phyloP scores from a whole-genome alignment of 441 rosid genomes.

The Erodium trifolium region DNA sequence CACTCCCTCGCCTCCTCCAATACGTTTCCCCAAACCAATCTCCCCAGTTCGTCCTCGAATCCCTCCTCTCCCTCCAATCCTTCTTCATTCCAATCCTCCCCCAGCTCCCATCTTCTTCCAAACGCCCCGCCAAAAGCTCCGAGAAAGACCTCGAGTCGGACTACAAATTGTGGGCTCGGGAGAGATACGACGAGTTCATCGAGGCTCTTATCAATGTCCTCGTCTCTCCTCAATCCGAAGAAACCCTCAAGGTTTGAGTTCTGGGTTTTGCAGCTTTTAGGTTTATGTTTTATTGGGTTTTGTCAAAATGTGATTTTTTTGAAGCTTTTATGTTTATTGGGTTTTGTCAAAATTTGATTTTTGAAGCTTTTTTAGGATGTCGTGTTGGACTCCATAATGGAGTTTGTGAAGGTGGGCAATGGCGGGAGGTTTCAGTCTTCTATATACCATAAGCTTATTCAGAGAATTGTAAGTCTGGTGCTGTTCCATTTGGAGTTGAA shows the following conservation, averaged over 20 bases:
- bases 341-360: background rate
- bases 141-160: conserved; percentile 43
- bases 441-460: conserved; percentile 56
- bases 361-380: conserved; percentile 41
- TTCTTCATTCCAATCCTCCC: conserved; percentile 76
- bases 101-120: conserved; percentile 44
- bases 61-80: conserved; percentile 82
- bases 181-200: conserved; percentile 67
- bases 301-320: background rate
- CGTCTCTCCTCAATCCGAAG: conserved; percentile 41
- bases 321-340: background rate
- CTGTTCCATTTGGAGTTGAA: background rate
- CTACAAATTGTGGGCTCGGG: conserved; percentile 69
- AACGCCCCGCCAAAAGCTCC: conserved; percentile 17
- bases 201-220: conserved; percentile 41
- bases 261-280: background rate
- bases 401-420: conserved; percentile 67
- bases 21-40: conserved; percentile 46
- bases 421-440: conserved; percentile 64
- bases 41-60: conserved; percentile 57
- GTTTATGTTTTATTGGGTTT: background rate
- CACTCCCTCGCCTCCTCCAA: conserved; percentile 61
- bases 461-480: conserved; percentile 45
- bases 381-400: conserved; percentile 73
- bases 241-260: conserved; percentile 42